Conservation (phyloP, 106 monocot species). For the Posidonia australis region DNA sequence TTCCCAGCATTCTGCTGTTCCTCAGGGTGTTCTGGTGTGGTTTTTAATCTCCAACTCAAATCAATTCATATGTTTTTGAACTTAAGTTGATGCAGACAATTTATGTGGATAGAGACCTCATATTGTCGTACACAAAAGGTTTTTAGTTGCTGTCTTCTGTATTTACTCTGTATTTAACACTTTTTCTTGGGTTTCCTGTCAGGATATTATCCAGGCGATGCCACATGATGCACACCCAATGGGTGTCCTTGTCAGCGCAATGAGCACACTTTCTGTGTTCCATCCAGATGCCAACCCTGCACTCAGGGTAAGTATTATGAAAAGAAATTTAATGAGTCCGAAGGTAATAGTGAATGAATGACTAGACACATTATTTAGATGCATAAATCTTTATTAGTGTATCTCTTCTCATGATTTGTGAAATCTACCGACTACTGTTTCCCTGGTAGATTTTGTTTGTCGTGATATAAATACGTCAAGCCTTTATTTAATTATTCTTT, state of each 20-base stretch:
- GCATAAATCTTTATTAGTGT: too few relatives aligned
- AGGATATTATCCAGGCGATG: constrained; percentile 97
- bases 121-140: background rate
- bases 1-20: constrained; percentile 93
- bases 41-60: background rate
- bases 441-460: too few relatives aligned
- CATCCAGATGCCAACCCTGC: constrained; percentile 99
- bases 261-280: constrained; percentile 95
- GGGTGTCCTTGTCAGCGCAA: constrained; percentile 87
- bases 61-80: background rate
- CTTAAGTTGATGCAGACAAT: background rate
- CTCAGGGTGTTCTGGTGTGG: constrained; percentile 86
- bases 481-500: too few relatives aligned
- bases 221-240: constrained; percentile 99
- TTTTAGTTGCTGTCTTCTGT: background rate
- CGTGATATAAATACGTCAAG: too few relatives aligned
- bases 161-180: background rate
- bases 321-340: background rate
- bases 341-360: background rate
- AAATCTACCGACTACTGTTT: too few relatives aligned
- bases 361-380: too few relatives aligned
- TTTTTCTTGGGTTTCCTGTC: background rate
- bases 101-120: background rate
- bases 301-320: constrained; percentile 54
- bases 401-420: too few relatives aligned